Evolutionary conservation across 2,329 filamentous ascomycete species (phyloP).

Genomic region (Penicillium palitans): DNA sequence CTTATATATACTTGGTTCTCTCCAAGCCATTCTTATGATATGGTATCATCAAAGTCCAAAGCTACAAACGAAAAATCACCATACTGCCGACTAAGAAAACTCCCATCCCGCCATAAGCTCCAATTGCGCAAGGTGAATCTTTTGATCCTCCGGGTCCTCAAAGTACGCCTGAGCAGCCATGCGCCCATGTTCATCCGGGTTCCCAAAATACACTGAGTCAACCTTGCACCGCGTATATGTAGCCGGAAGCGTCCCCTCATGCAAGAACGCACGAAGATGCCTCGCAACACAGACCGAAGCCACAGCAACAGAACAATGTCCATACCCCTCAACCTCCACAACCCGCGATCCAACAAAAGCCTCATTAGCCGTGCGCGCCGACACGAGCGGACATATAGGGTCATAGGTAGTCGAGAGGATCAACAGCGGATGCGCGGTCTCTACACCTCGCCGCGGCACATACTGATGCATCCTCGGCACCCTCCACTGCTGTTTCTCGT

Average conservation of each 20-base stretch:
- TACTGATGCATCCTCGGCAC: conserved; percentile 17
- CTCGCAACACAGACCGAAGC: conserved; percentile 23
- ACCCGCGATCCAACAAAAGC: conserved; percentile 25
- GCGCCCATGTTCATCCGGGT: background rate
- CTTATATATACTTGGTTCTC: background rate
- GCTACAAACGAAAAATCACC: background rate
- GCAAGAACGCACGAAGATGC: conserved; percentile 22
- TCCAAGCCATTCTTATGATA: background rate
- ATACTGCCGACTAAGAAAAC: background rate
- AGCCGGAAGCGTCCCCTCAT: conserved; percentile 22
- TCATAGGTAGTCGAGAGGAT: conserved; percentile 27
- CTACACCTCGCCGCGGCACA: conserved; percentile 13
- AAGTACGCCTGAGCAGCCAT: conserved; percentile 6
- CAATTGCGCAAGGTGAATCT: conserved; percentile 9
- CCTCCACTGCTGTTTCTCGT: conserved; percentile 12
- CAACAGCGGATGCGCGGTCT: conserved; percentile 24
- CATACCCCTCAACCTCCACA: conserved; percentile 26
- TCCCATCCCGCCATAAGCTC: conserved; percentile 9
- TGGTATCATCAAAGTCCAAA: background rate
- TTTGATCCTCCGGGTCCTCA: conserved; percentile 7
- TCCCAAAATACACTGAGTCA: conserved; percentile 13
- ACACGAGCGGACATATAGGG: conserved; percentile 23
- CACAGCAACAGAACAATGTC: conserved; percentile 26
- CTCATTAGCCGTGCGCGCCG: conserved; percentile 23
- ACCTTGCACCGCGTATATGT: conserved; percentile 15